Conservation (phyloP, 2,329 filamentous ascomycete genomes). For the Microthyrium microscopicum region DNA sequence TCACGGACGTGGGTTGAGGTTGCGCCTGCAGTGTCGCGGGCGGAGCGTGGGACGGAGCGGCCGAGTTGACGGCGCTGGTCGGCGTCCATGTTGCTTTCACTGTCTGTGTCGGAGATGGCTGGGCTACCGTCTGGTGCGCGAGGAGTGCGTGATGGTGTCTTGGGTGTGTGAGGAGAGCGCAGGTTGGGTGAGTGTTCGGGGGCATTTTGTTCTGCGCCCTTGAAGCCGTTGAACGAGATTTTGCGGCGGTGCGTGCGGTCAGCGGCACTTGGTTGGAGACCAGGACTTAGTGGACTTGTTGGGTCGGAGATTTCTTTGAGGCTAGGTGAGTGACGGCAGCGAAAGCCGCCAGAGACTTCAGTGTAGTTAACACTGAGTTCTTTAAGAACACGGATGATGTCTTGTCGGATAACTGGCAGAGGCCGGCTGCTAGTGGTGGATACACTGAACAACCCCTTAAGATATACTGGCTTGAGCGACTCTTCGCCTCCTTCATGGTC, state of each 20-base stretch:
- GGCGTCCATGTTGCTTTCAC: conserved; percentile 3
- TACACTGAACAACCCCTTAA: conserved; percentile 94
- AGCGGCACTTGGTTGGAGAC: conserved; percentile 21
- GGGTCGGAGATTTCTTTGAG: conserved; percentile 29
- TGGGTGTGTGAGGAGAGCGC: conserved; percentile 26
- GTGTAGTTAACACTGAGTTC: conserved; percentile 79
- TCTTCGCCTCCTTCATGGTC: conserved; percentile 47
- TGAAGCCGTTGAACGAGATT: conserved; percentile 68
- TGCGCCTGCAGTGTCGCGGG: conserved; percentile 42
- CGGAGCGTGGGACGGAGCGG: background rate
- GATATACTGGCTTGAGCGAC: conserved; percentile 79
- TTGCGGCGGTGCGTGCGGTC: conserved; percentile 49
- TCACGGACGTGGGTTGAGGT: conserved; percentile 85
- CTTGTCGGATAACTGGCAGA: conserved; percentile 65
- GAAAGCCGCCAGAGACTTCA: conserved; percentile 89
- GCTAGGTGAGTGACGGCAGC: conserved; percentile 73
- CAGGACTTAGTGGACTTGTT: background rate
- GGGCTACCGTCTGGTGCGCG: conserved; percentile 29
- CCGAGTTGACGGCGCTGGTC: background rate
- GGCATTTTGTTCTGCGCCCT: too few relatives aligned
- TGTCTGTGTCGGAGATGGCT: background rate
- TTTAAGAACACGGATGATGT: conserved; percentile 79
- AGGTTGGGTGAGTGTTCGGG: conserved; percentile 43
- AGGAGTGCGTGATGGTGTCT: conserved; percentile 33
- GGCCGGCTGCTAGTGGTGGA: conserved; percentile 91